Evolutionary conservation across 208 protist genomes (phyloP), one percentile per base, ranked within the genome.

Genomic region (Acanthamoeba polyphaga): DNA sequence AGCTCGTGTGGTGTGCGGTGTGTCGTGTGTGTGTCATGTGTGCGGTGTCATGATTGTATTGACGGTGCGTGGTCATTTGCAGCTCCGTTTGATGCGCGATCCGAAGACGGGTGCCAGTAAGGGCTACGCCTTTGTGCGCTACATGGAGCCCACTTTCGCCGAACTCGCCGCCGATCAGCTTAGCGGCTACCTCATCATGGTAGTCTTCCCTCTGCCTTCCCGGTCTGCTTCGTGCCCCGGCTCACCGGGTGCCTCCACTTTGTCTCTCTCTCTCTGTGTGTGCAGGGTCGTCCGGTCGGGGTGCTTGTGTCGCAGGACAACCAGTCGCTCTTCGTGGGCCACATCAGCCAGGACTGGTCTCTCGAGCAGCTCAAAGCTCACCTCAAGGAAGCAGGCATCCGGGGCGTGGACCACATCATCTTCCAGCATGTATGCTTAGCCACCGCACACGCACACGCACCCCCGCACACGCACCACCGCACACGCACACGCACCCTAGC

Each of bases 41-140:
- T n/a, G 24, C 32, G 27, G 6, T 85, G 43, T 4, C 15, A 7
- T 88, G 46, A 32, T 62, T 53, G 15, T 88, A 34, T 27, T 62
- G 80, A 80, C 72, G 38, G 38, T 4, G 43, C 9, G 6, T 49
- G 43, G 1, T n/a, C 15, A 5, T n/a, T 8, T 6, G 24, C 29
- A 89, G 82, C 43, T 89, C 15, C 88, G 88, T 29, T 72, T 93
- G 88, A 93, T 93, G 88, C 55, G 88, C 32, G 88, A 93, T 53
- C 88, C 88, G 7, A 93, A 93, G 62, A 93, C 88, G 32, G 49
- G 49, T 0, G 7, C 13, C 22, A 93, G 88, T 7, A 93, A 93
- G 49, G 88, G 88, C 88, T 93, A 76, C 66, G 88, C 88, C 32
- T 93, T 93, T 55, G 88, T 93, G 43, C 55, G 66, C 22, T 93